Base-by-base conservation (phyloP, 345 rosid genomes). In the Sisymbrium altissimum region DNA sequence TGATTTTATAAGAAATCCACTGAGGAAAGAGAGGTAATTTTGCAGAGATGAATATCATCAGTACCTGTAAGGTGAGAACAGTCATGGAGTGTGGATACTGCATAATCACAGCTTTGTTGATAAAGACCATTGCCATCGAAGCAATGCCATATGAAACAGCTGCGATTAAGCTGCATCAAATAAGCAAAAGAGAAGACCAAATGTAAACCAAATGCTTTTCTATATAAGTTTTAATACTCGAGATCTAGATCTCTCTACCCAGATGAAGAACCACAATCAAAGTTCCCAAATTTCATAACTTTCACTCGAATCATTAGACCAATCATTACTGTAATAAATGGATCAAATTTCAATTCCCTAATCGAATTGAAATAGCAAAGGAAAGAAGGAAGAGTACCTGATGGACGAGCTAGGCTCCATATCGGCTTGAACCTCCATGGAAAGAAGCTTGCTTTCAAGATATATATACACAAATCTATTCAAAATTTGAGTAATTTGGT, bases 111-210 rank as follows among this genome's bases (percentile, higher is more conserved):
- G 97, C 97, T 80, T 92, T 95, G 52, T 95, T 95, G 82, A 95
- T 92, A 70, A 95, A 95, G 58, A 92, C 99, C 99, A 95, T 95
- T 4, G 97, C 96, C 99, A 95, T 95, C 1, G 97, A 95, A 78
- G 93, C 88, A 79, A 85, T 49, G 59, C 97, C 99, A 87, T 95
- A 95, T 3, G 97, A 88, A 65, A 92, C 63, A 9, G 99, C 97
- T 48, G 97, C 71, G 64, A 80, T 52, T 74, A 95, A 78, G 81
- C 97, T 95, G 77, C 85, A 87, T 70, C 32, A 43, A 27, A n/a
- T 11, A 2, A 41, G 13, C 46, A 49, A 40, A 33, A 23, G 25
- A 23, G 60, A 35, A n/a, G n/a, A n/a, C 27, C 19, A 30, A 59
- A 46, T 25, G 23, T 46, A 13, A 39, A 62, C 15, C 58, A 49